Evolutionary conservation across 768 basidiomycete species (phyloP).

Genomic region (Tricholomella constricta): DNA sequence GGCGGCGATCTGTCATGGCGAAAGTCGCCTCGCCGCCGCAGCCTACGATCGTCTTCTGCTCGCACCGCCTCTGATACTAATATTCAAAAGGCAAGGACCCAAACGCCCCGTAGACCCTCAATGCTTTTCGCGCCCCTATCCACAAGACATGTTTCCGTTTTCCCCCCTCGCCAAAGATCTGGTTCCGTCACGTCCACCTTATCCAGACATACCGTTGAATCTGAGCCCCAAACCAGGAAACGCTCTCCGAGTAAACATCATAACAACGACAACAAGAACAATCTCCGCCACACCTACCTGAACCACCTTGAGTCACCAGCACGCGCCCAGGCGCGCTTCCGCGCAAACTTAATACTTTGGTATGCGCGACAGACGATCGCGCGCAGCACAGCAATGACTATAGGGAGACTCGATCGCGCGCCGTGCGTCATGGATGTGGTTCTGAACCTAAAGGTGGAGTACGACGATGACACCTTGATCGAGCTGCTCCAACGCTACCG

Average conservation of each 20-base stretch:
- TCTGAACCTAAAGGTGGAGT: constrained; percentile 39
- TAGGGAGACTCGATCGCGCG: constrained; percentile 14
- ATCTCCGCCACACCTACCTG: constrained; percentile 7
- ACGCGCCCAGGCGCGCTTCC: constrained; percentile 1
- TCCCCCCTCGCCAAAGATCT: constrained; percentile 3
- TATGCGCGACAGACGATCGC: constrained; percentile 30
- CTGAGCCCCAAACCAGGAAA: constrained; percentile 4
- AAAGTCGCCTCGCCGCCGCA: constrained; percentile 8
- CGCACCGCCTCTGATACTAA: constrained; percentile 12
- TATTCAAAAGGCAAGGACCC: constrained; percentile 3
- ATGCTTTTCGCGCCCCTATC: constrained; percentile 21
- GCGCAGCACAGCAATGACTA: constrained; percentile 20
- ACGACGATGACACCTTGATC: constrained; percentile 31
- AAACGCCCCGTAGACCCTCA: constrained; percentile 9
- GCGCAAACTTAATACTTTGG: constrained; percentile 23
- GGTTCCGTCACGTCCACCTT: constrained; percentile 7
- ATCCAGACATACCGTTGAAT: constrained; percentile 1
- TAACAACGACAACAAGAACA: not conserved
- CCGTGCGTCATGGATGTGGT: constrained; percentile 50
- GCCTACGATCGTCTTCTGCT: constrained; percentile 8
- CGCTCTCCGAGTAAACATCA: not conserved
- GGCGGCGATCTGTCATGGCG: constrained; percentile 14
- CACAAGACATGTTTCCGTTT: not conserved
- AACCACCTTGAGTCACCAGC: constrained; percentile 1
- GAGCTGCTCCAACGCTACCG: constrained; percentile 24